Conservation (phyloP, 2,329 filamentous ascomycete species). For the Phoma sp. region DNA sequence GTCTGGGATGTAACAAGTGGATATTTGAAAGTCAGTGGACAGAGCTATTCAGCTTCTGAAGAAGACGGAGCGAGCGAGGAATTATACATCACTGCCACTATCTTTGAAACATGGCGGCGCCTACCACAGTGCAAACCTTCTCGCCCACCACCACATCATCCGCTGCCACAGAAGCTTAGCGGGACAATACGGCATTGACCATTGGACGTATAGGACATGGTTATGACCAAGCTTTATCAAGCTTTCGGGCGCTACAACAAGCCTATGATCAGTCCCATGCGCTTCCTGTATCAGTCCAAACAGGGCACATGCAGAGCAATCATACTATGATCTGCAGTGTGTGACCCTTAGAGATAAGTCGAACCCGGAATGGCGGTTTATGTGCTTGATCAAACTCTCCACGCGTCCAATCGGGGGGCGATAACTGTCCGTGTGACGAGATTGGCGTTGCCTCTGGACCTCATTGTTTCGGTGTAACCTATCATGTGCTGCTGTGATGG, state of each 20-base stretch:
- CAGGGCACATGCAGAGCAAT: not conserved
- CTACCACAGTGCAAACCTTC: not conserved
- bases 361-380: not conserved
- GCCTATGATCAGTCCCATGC: not conserved
- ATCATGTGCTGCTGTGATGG: not conserved
- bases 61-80: no score
- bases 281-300: not conserved
- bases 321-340: not conserved
- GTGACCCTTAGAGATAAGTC: not conserved
- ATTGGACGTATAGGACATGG: constrained; percentile 4
- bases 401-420: not conserved
- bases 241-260: not conserved
- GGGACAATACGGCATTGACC: constrained; percentile 4
- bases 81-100: not conserved
- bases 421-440: not conserved
- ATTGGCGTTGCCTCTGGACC: not conserved
- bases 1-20: not conserved
- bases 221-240: constrained; percentile 12
- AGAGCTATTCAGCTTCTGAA: no score
- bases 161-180: not conserved
- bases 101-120: not conserved
- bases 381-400: not conserved
- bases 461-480: not conserved
- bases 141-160: not conserved
- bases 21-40: not conserved